A percentile compares a stretch with the other conserved stretches of the same genome.
Conservation (phyloP, 169 alveolate genomes). For the Babesia ovis region DNA sequence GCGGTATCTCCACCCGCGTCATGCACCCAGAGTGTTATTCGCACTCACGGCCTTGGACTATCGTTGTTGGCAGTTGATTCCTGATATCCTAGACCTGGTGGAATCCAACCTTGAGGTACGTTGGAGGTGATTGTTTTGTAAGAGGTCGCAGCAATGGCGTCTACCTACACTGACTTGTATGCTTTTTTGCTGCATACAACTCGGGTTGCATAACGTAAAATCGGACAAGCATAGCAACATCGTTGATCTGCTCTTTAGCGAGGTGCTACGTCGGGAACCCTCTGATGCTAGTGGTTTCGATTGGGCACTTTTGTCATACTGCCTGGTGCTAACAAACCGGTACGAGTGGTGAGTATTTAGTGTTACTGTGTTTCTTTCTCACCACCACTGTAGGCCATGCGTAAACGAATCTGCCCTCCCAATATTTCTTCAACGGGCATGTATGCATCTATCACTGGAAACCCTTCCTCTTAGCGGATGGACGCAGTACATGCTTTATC, state of each 20-base stretch:
- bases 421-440: conserved; percentile 59
- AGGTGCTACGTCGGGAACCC: conserved; percentile 63
- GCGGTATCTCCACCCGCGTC: conserved; percentile 68
- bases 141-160: conserved; percentile 67
- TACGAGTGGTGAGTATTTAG: conserved; percentile 67
- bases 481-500: conserved; percentile 79
- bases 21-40: conserved; percentile 79
- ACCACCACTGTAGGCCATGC: conserved; percentile 43
- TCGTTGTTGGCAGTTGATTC: conserved; percentile 79
- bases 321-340: conserved; percentile 65
- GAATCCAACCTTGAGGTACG: conserved; percentile 67
- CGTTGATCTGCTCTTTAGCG: conserved; percentile 45
- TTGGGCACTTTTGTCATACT: conserved; percentile 76
- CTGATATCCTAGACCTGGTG: conserved; percentile 70
- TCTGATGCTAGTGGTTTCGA: conserved; percentile 71
- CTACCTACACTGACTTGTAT: conserved; percentile 70
- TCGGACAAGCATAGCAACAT: conserved; percentile 20
- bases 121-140: not conserved
- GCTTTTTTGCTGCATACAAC: conserved; percentile 70
- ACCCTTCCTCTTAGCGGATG: conserved; percentile 82
- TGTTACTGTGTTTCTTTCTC: not conserved
- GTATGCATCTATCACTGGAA: conserved; percentile 63
- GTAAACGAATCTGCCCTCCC: conserved; percentile 23
- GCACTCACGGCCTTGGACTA: conserved; percentile 84
- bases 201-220: conserved; percentile 66